These are phyloP conservation scores for Byssochlamys sp. DNA, from an alignment of 2,329 filamentous ascomycete species.

Conservation along the genomic window DNA sequence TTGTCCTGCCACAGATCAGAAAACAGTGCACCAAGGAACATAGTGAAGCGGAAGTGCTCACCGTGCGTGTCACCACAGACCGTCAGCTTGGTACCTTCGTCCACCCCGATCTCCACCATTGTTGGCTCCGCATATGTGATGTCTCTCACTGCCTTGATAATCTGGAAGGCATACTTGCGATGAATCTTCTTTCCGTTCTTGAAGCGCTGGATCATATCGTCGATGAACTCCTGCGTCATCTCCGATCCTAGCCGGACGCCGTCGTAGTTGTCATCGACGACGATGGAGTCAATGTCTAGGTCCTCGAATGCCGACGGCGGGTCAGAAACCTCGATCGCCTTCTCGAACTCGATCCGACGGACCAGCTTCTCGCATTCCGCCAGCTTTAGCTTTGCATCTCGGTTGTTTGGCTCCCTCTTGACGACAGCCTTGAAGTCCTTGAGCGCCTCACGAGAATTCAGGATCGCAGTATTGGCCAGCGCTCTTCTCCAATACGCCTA, in stretches of 20 bases:
- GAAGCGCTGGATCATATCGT: constrained; percentile 94
- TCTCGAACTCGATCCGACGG: constrained; percentile 82
- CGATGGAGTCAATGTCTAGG: constrained; percentile 76
- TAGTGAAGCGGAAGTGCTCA: constrained; percentile 30
- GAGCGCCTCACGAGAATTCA: constrained; percentile 77
- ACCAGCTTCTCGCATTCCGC: constrained; percentile 92
- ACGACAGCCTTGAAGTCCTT: constrained; percentile 88
- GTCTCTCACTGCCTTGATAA: constrained; percentile 79
- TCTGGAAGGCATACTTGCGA: constrained; percentile 95
- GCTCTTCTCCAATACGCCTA: constrained; percentile 92
- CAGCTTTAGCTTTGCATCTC: constrained; percentile 81
- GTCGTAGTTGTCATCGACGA: constrained; percentile 74
- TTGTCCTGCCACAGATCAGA: constrained; percentile 54
- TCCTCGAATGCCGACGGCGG: constrained; percentile 86
- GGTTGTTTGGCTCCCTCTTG: constrained; percentile 75
- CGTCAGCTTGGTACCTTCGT: constrained; percentile 68
- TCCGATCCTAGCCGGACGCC: constrained; percentile 63
- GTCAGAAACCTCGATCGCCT: constrained; percentile 86
- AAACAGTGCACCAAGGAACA: not conserved
- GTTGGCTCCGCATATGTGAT: constrained; percentile 86
- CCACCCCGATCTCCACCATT: constrained; percentile 87
- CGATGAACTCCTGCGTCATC: constrained; percentile 95
- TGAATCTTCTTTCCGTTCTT: constrained; percentile 92
- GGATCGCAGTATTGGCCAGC: constrained; percentile 79
- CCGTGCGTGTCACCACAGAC: constrained; percentile 97